Evolutionary conservation across 164 flowering plant genomes (phyloP), one percentile per base, ranked within the genome.

Genomic region (Magnolia kwangsiensis): DNA sequence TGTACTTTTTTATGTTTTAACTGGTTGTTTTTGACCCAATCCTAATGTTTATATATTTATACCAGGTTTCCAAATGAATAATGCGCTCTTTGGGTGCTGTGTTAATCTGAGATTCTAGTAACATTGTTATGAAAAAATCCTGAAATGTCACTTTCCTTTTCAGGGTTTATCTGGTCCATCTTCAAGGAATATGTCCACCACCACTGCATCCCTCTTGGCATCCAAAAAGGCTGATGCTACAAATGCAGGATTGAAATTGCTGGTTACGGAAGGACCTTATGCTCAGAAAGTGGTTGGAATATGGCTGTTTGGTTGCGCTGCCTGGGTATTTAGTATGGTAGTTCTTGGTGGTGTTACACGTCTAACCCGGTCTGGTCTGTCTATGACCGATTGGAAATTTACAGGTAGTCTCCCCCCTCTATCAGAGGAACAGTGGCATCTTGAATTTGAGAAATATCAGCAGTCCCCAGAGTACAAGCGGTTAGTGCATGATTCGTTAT

Each of bases 331-430:
- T 75, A 96, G 93, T 82, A 92, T 94, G 99, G 99, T 96, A 70
- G 80, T 96, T 13, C 92, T 94, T 75, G 99, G 99, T 80, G 98
- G 99, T 72, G 82, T 90, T 37, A 96, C 98, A 7, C 86, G 98
- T 29, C 88, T 94, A 51, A 96, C 99, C 2, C 85, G 98, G 37
- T 96, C 98, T 58, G 98, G 99, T 77, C 91, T 94, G 61, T 96
- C 99, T 27, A 94, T 94, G 98, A 96, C 98, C 70, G 98, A 96
- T 73, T 96, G 98, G 99, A 94, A 96, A 79, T 96, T 96, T 73
- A 88, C 97, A 51, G 99, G 99, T 45, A 29, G 81, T 24, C 97
- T 92, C 29, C 98, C 98, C 77, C 99, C 99, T 69, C 51, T 92
- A 9, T 82, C 96, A 49, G 91, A 90, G 64, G 93, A 92, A 55